Evolutionary conservation across 768 basidiomycete genomes (phyloP).

Genomic region (Termitomyces heimii): DNA sequence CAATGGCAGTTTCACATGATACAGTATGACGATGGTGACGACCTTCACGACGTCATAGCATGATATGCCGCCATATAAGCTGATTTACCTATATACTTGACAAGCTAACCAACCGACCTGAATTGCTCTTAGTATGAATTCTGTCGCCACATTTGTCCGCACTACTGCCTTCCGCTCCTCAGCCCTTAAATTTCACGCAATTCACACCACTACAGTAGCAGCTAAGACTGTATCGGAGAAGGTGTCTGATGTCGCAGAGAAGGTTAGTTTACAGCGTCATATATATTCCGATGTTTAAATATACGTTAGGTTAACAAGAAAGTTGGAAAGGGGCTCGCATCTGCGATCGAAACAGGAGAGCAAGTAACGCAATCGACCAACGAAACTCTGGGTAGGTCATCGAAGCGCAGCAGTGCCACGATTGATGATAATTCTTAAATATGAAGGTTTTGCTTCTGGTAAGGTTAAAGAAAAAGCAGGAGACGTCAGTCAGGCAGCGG

Average conservation of each 20-base stretch:
- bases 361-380: slow-evolving; percentile 33
- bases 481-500: slow-evolving; percentile 24
- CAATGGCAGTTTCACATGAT: neutral
- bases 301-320: slow-evolving; percentile 36
- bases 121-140: slow-evolving; percentile 6
- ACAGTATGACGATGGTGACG: slow-evolving; percentile 8
- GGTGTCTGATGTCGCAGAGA: slow-evolving; percentile 37
- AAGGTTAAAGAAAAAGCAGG: slow-evolving; percentile 30
- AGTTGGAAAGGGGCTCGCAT: slow-evolving; percentile 38
- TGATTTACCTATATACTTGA: neutral
- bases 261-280: slow-evolving; percentile 19
- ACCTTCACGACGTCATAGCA: slow-evolving; percentile 5
- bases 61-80: neutral
- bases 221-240: slow-evolving; percentile 38
- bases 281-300: neutral
- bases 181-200: slow-evolving; percentile 13
- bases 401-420: neutral
- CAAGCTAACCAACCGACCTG: neutral
- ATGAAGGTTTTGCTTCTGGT: slow-evolving; percentile 27
- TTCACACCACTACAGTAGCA: slow-evolving; percentile 30
- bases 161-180: slow-evolving; percentile 7
- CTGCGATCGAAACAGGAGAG: slow-evolving; percentile 42
- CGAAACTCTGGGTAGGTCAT: slow-evolving; percentile 31
- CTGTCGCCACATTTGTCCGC: slow-evolving; percentile 8
- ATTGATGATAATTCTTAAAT: neutral